Percentiles rank a stretch among this genome's conserved stretches.
Evolutionary conservation across 2,329 filamentous ascomycete species (phyloP).

Genomic region (Ophiocordyceps camponoti-rufipedis): DNA sequence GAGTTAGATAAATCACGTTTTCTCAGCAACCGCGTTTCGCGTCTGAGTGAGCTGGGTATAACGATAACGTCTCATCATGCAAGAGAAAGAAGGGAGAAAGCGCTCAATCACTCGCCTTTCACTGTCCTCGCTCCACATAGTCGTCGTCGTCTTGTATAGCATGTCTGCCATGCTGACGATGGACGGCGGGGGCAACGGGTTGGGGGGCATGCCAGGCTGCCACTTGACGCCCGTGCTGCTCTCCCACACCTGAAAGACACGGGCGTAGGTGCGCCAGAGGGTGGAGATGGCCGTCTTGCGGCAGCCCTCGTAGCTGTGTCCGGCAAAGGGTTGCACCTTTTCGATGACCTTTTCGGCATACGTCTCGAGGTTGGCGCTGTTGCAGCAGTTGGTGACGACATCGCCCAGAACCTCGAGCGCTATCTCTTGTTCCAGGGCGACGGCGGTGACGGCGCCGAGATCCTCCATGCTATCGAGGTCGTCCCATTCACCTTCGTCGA

Average conservation of each 20-base stretch:
- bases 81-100: not conserved
- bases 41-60: conserved; percentile 99
- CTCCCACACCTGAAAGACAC: conserved; percentile 76
- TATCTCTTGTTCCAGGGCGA: conserved; percentile 93
- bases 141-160: conserved; percentile 67
- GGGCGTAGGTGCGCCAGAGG: conserved; percentile 82
- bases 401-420: conserved; percentile 90
- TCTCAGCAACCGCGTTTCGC: conserved; percentile 76
- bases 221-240: conserved; percentile 60
- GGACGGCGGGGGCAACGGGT: conserved; percentile 60
- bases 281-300: conserved; percentile 84
- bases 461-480: conserved; percentile 65
- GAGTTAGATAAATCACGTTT: conserved; percentile 33
- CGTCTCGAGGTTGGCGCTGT: conserved; percentile 50
- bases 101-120: conserved; percentile 60
- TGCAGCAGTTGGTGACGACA: conserved; percentile 71
- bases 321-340: conserved; percentile 59
- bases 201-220: conserved; percentile 71
- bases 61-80: conserved; percentile 77
- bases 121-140: conserved; percentile 74
- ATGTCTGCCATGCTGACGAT: conserved; percentile 74
- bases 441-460: conserved; percentile 69
- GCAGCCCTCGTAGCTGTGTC: conserved; percentile 85
- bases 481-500: conserved; percentile 35
- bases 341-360: conserved; percentile 83